Conservation (phyloP, 768 basidiomycete species). For the Kwoniella sp. region DNA sequence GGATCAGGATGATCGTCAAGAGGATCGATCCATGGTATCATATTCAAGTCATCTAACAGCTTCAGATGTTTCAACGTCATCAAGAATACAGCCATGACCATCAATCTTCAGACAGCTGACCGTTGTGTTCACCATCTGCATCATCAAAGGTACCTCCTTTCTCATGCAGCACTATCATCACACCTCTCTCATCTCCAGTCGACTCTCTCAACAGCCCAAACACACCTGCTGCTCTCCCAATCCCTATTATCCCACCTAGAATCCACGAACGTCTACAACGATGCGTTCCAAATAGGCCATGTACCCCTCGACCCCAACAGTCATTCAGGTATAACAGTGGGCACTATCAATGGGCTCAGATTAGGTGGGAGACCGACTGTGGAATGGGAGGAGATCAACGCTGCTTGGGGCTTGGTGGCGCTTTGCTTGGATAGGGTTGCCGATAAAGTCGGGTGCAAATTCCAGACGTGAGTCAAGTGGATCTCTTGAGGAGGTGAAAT, state of each 20-base stretch:
- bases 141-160: slow-evolving; percentile 37
- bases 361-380: slow-evolving; percentile 82
- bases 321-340: slow-evolving; percentile 59
- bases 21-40: too few relatives aligned
- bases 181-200: slow-evolving; percentile 22
- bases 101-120: too few relatives aligned
- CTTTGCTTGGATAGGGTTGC: slow-evolving; percentile 87
- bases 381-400: slow-evolving; percentile 98
- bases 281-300: slow-evolving; percentile 56
- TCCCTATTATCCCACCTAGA: slow-evolving; percentile 49
- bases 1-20: slow-evolving; percentile 58
- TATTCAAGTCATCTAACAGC: slow-evolving; percentile 5
- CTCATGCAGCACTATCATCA: slow-evolving; percentile 24
- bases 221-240: slow-evolving; percentile 48
- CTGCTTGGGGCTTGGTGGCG: slow-evolving; percentile 96
- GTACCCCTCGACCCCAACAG: slow-evolving; percentile 35
- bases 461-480: slow-evolving; percentile 67
- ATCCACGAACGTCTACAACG: slow-evolving; percentile 56
- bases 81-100: too few relatives aligned
- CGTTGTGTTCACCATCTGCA: too few relatives aligned
- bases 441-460: slow-evolving; percentile 83
- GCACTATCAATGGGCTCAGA: slow-evolving; percentile 95
- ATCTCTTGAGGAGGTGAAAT: background rate
- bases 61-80: background rate
- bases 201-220: slow-evolving; percentile 42